Evolutionary conservation across 75 land plant genomes (phyloP), one percentile per base, ranked within the genome.

Genomic region (Ceratopteris richardii): DNA sequence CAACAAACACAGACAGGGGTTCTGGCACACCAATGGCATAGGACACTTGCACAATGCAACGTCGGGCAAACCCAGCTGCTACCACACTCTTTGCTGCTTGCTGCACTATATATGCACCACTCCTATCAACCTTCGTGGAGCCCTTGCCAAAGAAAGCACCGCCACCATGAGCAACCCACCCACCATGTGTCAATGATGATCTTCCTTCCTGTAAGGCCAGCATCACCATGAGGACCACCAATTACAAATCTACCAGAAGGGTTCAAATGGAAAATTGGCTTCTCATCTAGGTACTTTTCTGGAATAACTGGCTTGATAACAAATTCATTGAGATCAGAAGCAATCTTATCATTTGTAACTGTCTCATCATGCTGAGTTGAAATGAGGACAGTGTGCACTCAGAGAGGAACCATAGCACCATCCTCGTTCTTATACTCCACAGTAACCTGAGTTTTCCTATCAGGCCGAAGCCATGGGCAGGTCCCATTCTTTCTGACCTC

Each of bases 1-100:
- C 77, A 0, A 74, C 75, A 44, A 74, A 74, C 55, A 74, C 76
- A 27, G 75, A 74, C 4, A 70, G 72, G 21, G 76, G 76, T 65
- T 63, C 66, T 10, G 75, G 76, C 7, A 74, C 67, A 20, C 75
- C 76, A 57, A 74, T 74, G 21, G 76, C 75, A 31, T 70, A 74
- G 3, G 76, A 74, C 0, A 40, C 21, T 78, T 65, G 21, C 75
- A 77, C 42, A 14, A 40, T 9, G 42, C 42, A 40, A 40, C 42
- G 42, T 9, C 42, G 42, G 0, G 82, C 78, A 54, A 78, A 74
- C 4, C 72, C 75, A 16, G 79, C 43, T 20, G 86, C 79, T 40
- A 82, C 86, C 17, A 82, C 75, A 66, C 86, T 82, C 77, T 82
- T 82, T n/a, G 86, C 86, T 19, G 85, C 85, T 53, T 82, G 79